Base-by-base conservation (phyloP, 345 rosid species). In the Erucastrum elatum region DNA sequence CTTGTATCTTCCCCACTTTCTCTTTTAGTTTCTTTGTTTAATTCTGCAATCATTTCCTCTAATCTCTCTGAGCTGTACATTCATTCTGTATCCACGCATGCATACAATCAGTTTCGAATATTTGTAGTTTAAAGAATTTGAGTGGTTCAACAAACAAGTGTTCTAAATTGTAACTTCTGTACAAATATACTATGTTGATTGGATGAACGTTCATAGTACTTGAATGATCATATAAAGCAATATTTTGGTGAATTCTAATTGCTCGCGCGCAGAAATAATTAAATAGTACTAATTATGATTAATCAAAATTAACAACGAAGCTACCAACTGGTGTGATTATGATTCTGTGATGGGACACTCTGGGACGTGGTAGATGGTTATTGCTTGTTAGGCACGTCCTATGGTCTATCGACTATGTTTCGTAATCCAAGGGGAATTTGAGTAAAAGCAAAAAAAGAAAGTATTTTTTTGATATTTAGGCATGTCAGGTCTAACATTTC, bases 331-430 rank as follows among this genome's bases (percentile, higher is more conserved):
- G 77, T 79, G 74, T 67, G 74, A 79, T 46, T 53, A 16, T 53
- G 59, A 73, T 73, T 67, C 39, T 15, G 34, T 33, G 70, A 79
- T 68, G 71, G 75, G 60, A 74, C 82, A 74, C 37, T 61, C 13
- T 3, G 15, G 34, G 49, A 79, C 65, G 65, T 79, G 82, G 75
- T 27, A 25, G 59, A 53, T 53, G 25, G 25, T 15, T 53, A 15
- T 53, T 67, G 75, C 26, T 67, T 49, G 17, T 68, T 49, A n/a
- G 82, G 75, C 78, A 79, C 82, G 82, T 79, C 41, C 77, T 6
- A 30, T 72, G 55, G 68, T 21, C 31, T 35, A 44, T 67, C 39
- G 27, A 53, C 55, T 64, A 64, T 53, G 80, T 46, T 61, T 35
- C 75, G 41, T 25, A 61, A 25, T 33, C 30, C 59, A 65, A 26